phyloP scores from a whole-genome alignment of 257 asterid genomes.

The Solanum rostratum region DNA sequence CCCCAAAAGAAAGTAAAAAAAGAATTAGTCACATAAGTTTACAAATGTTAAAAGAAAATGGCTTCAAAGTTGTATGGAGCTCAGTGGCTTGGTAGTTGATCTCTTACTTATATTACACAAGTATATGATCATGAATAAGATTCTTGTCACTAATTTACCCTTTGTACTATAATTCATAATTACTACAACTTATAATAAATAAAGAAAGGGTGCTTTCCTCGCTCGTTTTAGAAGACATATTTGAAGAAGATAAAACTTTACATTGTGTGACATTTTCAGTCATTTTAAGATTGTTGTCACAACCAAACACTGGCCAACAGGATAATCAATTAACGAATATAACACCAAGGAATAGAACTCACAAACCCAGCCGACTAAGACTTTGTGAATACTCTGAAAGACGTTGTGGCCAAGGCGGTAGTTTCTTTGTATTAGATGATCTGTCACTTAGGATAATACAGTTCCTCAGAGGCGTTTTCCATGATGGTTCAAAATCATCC shows the following conservation, averaged over 20 bases:
- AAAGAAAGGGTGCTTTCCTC: background rate
- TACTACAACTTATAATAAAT: background rate
- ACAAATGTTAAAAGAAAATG: background rate
- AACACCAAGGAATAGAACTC: background rate
- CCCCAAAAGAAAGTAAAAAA: background rate
- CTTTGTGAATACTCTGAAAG: constrained; percentile 62
- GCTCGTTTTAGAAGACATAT: background rate
- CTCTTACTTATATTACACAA: background rate
- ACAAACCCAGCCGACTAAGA: constrained; percentile 50
- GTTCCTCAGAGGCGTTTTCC: constrained; percentile 49
- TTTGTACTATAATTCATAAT: background rate
- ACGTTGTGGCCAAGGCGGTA: constrained; percentile 75
- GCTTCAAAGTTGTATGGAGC: background rate
- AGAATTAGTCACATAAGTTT: background rate
- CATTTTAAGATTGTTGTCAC: background rate
- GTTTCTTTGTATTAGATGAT: constrained; percentile 20
- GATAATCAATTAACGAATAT: background rate
- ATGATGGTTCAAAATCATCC: constrained; percentile 40
- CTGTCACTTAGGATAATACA: constrained; percentile 23
- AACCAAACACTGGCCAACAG: background rate
- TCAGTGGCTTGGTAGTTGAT: background rate
- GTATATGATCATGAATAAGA: background rate
- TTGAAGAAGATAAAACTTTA: background rate
- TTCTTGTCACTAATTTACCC: background rate
- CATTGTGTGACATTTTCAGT: background rate